Percentiles rank a stretch among this genome's conserved stretches.
These are phyloP conservation scores for Gymnopilus dilepis DNA, from an alignment of 768 basidiomycete genomes.

Conservation along the genomic window DNA sequence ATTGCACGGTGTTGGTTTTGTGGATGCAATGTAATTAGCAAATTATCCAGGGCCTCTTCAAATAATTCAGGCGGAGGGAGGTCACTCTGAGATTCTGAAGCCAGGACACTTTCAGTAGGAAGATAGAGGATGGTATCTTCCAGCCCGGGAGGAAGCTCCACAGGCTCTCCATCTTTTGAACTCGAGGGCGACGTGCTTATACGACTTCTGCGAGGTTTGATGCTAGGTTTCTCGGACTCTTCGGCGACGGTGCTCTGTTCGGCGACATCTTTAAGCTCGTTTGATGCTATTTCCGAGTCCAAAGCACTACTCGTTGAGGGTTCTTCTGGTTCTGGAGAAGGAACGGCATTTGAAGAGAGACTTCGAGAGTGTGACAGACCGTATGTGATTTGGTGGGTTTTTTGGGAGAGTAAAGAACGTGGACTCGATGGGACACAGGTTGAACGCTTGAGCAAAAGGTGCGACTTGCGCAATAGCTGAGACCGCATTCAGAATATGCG, in stretches of 20 bases:
- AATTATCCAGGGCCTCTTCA: conserved; percentile 75
- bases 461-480: conserved; percentile 42
- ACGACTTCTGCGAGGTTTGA: conserved; percentile 45
- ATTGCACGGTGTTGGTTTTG: conserved; percentile 79
- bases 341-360: conserved; percentile 19
- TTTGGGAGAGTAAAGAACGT: conserved; percentile 22
- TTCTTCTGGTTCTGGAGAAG: conserved; percentile 23
- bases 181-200: conserved; percentile 28
- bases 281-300: conserved; percentile 17
- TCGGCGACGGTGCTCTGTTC: conserved; percentile 35
- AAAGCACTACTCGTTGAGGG: conserved; percentile 5
- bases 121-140: conserved; percentile 65
- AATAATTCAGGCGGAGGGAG: conserved; percentile 79
- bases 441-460: conserved; percentile 41
- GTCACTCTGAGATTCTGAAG: conserved; percentile 34
- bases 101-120: conserved; percentile 46
- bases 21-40: conserved; percentile 80
- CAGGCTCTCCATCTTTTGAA: conserved; percentile 44
- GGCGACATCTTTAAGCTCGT: conserved; percentile 23
- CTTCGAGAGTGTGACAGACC: conserved; percentile 16
- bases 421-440: conserved; percentile 23
- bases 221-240: conserved; percentile 44
- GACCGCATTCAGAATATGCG: conserved; percentile 40
- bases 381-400: conserved; percentile 7
- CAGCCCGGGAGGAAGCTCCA: conserved; percentile 59